Evolutionary conservation across 2,329 filamentous ascomycete species (phyloP).

Genomic region (Penicillium carneum): DNA sequence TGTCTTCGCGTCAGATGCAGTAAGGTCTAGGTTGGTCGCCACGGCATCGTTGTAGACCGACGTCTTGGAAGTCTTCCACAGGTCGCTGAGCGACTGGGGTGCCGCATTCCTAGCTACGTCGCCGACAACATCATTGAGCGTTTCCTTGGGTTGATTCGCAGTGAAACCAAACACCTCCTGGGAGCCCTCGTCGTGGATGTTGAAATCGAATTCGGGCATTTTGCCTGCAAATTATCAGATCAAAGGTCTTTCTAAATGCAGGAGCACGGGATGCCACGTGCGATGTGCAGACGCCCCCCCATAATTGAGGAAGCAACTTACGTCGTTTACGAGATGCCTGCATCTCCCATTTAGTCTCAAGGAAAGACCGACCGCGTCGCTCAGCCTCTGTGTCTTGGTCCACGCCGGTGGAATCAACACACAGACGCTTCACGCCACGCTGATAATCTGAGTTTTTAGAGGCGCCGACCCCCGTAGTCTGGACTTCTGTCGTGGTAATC

Average conservation of each 20-base stretch:
- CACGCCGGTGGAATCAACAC: constrained; percentile 34
- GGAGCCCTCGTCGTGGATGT: constrained; percentile 29
- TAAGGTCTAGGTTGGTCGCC: background rate
- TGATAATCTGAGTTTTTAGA: constrained; percentile 38
- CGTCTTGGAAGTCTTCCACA: constrained; percentile 15
- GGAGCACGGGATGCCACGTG: too few species aligned
- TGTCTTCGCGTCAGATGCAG: constrained; percentile 19
- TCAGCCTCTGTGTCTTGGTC: constrained; percentile 24
- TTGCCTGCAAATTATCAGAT: constrained; percentile 31
- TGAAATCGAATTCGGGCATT: constrained; percentile 30
- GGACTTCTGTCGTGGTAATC: constrained; percentile 36
- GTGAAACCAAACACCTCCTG: constrained; percentile 4
- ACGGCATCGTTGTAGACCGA: constrained; percentile 24
- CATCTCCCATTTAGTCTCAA: constrained; percentile 53
- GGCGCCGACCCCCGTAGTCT: constrained; percentile 46
- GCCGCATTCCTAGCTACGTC: constrained; percentile 25
- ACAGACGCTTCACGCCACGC: constrained; percentile 49
- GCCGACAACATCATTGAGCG: constrained; percentile 5
- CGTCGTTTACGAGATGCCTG: constrained; percentile 43
- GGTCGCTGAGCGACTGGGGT: constrained; percentile 14
- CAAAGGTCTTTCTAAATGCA: background rate
- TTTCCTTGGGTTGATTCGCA: constrained; percentile 2
- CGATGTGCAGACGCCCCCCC: background rate
- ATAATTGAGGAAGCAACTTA: constrained; percentile 29
- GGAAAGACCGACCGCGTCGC: constrained; percentile 45